A percentile compares a stretch with the other conserved stretches of the same genome.
Conservation (phyloP, 139 green algal genomes). For the Pleodorina starrii region DNA sequence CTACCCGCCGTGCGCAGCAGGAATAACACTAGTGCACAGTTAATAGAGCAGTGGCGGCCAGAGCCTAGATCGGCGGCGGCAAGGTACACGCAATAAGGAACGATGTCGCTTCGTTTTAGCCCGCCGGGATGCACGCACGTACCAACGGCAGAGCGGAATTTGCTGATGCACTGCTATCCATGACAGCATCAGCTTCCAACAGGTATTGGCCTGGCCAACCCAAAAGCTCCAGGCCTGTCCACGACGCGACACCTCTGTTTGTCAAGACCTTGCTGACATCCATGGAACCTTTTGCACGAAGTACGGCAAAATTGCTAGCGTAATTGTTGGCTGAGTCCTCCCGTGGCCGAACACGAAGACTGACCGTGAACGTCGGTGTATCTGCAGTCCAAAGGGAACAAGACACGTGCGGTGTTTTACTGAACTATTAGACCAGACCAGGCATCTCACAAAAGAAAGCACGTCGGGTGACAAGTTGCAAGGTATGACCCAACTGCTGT, state of each 20-base stretch:
- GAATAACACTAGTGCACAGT: too few species aligned
- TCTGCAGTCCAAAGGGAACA: not conserved
- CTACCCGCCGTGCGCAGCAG: too few species aligned
- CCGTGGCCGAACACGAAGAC: not conserved
- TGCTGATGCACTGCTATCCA: not conserved
- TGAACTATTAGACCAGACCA: too few species aligned
- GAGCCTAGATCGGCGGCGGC: too few species aligned
- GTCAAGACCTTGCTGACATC: not conserved
- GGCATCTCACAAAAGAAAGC: not conserved
- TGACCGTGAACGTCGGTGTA: not conserved
- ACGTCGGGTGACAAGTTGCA: not conserved
- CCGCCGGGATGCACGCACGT: not conserved
- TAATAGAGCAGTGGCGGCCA: too few species aligned
- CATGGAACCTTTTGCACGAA: not conserved
- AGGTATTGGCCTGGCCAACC: constrained; percentile 4
- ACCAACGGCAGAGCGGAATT: not conserved
- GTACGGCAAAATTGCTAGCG: not conserved
- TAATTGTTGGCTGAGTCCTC: too few species aligned
- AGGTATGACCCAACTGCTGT: too few species aligned
- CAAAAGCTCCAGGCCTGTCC: not conserved
- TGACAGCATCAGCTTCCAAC: not conserved
- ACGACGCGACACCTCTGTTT: not conserved
- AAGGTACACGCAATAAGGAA: too few species aligned
- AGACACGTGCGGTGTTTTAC: too few species aligned
- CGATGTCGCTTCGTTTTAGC: too few species aligned